A percentile compares a stretch with the other conserved stretches of the same genome.
Evolutionary conservation across 306 rosid genomes (phyloP).

Genomic region (Crotalaria pallida): DNA sequence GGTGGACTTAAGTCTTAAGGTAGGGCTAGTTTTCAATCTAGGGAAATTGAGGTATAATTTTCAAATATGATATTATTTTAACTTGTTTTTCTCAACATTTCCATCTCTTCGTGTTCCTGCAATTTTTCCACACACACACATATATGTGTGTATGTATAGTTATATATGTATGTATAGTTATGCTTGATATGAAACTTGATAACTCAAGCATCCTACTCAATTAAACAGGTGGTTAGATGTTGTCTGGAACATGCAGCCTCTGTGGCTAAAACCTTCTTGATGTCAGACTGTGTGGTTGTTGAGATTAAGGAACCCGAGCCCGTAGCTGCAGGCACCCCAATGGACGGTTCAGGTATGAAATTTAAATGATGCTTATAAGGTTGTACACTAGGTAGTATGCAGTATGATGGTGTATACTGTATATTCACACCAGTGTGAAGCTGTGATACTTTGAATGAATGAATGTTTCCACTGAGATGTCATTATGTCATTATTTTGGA

Average conservation of each 20-base stretch:
- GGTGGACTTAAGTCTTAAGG: no score
- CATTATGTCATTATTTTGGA: neutral
- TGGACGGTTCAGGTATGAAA: slow-evolving; percentile 85
- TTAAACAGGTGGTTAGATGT: slow-evolving; percentile 87
- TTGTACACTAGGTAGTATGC: neutral
- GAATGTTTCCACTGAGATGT: neutral
- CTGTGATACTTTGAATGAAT: neutral
- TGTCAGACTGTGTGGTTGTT: slow-evolving; percentile 98
- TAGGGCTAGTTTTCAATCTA: no score
- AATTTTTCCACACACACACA: neutral
- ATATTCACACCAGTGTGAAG: neutral
- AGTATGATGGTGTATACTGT: neutral
- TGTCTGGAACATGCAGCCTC: slow-evolving; percentile 97
- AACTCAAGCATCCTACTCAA: neutral
- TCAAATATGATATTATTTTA: no score
- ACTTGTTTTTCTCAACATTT: neutral
- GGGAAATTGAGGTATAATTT: no score
- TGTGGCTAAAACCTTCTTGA: slow-evolving; percentile 92
- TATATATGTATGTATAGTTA: neutral
- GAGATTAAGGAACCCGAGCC: slow-evolving; percentile 96
- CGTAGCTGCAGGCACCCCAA: slow-evolving; percentile 72
- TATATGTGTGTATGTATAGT: neutral
- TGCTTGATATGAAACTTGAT: neutral
- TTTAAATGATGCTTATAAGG: neutral
- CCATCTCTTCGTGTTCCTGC: neutral